Conservation (phyloP, 352 stramenopile genomes). For the Poterioochromonas sp. region DNA sequence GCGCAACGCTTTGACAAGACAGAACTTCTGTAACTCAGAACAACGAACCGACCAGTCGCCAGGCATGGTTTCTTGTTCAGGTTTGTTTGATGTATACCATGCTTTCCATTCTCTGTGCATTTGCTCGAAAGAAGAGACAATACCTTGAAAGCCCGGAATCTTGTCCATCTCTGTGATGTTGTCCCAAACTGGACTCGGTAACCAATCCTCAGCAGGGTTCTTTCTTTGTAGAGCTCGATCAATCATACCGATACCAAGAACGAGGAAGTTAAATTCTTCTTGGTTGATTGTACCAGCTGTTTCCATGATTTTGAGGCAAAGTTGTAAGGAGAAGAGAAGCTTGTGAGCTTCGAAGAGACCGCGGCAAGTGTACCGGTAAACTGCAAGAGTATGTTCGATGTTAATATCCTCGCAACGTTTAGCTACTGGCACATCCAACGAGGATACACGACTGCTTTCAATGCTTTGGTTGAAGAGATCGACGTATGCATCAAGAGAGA, state of each 20-base stretch:
- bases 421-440: conserved; percentile 53
- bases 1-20: conserved; percentile 80
- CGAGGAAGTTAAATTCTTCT: conserved; percentile 86
- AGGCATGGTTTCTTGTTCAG: conserved; percentile 74
- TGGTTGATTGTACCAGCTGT: conserved; percentile 74
- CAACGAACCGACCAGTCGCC: conserved; percentile 80
- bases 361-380: conserved; percentile 86
- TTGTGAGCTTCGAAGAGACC: conserved; percentile 91
- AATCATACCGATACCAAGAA: conserved; percentile 67
- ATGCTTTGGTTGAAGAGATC: conserved; percentile 87
- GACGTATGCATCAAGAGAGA: conserved; percentile 85
- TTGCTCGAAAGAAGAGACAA: conserved; percentile 75
- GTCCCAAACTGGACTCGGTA: conserved; percentile 69
- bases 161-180: conserved; percentile 83
- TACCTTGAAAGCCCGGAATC: conserved; percentile 65
- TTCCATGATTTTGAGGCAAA: conserved; percentile 77
- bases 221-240: conserved; percentile 48
- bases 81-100: conserved; percentile 64
- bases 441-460: conserved; percentile 54
- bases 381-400: conserved; percentile 83
- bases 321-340: conserved; percentile 83
- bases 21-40: conserved; percentile 81
- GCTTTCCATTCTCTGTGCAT: conserved; percentile 50
- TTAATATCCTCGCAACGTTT: conserved; percentile 74
- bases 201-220: conserved; percentile 73